phyloP scores from a whole-genome alignment of 768 basidiomycete genomes.

The Xerocomus potaroensis region DNA sequence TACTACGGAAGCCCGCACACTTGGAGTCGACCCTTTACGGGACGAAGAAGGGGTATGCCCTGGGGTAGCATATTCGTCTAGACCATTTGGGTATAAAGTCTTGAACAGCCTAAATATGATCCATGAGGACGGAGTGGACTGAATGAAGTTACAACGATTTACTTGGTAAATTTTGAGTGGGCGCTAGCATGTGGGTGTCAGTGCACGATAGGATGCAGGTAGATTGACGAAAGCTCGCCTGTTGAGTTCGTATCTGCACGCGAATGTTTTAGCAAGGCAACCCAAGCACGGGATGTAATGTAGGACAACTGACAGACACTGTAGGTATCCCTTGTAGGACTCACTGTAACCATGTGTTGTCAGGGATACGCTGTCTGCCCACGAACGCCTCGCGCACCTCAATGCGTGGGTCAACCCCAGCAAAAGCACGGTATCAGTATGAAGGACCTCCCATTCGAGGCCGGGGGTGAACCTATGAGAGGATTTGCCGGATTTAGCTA shows the following conservation, averaged over 20 bases:
- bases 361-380: constrained; percentile 2
- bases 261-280: constrained; percentile 9
- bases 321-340: constrained; percentile 73
- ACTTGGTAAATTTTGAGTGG: constrained; percentile 75
- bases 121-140: not conserved
- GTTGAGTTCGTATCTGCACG: constrained; percentile 45
- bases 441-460: constrained; percentile 72
- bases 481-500: constrained; percentile 31
- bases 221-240: constrained; percentile 36
- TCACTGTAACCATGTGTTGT: constrained; percentile 41
- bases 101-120: constrained; percentile 52
- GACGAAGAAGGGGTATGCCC: constrained; percentile 32
- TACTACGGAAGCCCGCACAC: constrained; percentile 14
- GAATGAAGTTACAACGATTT: constrained; percentile 5
- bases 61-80: constrained; percentile 43
- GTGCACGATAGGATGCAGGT: constrained; percentile 13
- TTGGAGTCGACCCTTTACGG: constrained; percentile 31
- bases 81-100: constrained; percentile 58
- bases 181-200: constrained; percentile 36
- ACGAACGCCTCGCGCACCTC: constrained; percentile 39
- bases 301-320: constrained; percentile 56
- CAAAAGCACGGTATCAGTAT: constrained; percentile 68
- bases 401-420: constrained; percentile 68
- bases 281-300: not conserved
- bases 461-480: constrained; percentile 52